Conservation (phyloP, 2,329 filamentous ascomycete species). For the Arthrinium puccinioides region DNA sequence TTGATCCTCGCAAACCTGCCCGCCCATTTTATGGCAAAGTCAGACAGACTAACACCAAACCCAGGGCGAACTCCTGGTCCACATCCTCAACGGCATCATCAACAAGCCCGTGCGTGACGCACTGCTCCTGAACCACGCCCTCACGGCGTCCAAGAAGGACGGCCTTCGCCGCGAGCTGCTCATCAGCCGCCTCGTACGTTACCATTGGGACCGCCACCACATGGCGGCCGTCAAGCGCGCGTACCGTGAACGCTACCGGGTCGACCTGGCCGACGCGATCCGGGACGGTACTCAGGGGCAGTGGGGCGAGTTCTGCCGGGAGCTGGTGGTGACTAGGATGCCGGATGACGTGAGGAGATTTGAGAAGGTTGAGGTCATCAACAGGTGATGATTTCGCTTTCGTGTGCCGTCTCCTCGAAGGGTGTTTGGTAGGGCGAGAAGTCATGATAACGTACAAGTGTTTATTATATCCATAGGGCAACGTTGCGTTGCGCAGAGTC, state of each 20-base stretch:
- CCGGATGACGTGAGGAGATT: conserved; percentile 51
- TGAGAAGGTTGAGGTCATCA: conserved; percentile 28
- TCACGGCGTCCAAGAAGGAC: conserved; percentile 66
- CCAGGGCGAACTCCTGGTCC: conserved; percentile 87
- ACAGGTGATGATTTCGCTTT: conserved; percentile 4
- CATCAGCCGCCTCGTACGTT: conserved; percentile 77
- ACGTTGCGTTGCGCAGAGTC: no score
- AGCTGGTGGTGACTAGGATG: conserved; percentile 57
- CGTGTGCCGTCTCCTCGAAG: no score
- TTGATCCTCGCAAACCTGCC: background rate
- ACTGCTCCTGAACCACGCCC: conserved; percentile 81
- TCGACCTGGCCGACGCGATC: conserved; percentile 70
- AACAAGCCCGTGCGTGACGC: conserved; percentile 92
- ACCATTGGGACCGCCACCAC: conserved; percentile 88
- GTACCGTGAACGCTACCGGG: conserved; percentile 70
- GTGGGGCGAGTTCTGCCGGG: conserved; percentile 69
- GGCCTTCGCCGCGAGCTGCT: conserved; percentile 74
- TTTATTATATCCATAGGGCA: no score
- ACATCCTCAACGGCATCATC: conserved; percentile 94
- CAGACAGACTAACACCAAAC: conserved; percentile 7
- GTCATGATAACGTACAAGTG: no score
- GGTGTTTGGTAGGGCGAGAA: no score
- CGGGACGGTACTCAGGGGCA: conserved; percentile 69
- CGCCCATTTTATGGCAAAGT: background rate
- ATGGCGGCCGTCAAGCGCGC: conserved; percentile 72